A percentile compares a stretch with the other conserved stretches of the same genome.
Conservation (phyloP, 2,329 filamentous ascomycete species). For the Fusarium xylarioides region DNA sequence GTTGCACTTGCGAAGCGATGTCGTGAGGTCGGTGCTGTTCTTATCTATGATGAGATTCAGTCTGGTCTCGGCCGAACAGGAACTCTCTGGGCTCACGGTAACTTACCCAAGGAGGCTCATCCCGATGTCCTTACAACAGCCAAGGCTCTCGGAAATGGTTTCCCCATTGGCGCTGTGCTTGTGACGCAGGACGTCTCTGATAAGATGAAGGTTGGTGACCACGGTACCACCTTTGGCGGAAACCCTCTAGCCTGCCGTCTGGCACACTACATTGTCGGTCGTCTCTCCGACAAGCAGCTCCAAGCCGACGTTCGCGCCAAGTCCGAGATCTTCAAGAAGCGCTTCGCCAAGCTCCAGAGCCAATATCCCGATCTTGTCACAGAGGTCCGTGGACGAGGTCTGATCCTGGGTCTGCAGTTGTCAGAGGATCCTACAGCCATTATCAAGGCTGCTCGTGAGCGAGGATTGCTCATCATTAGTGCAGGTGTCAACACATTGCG, state of each 20-base stretch:
- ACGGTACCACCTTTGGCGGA: slow-evolving; percentile 93
- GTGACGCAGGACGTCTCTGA: slow-evolving; percentile 53
- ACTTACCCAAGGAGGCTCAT: slow-evolving; percentile 80
- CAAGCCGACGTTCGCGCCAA: slow-evolving; percentile 76
- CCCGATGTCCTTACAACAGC: slow-evolving; percentile 94
- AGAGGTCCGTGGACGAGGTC: slow-evolving; percentile 82
- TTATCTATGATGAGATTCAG: slow-evolving; percentile 98
- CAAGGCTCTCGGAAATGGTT: slow-evolving; percentile 95
- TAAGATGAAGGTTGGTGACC: slow-evolving; percentile 71
- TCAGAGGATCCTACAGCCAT: slow-evolving; percentile 76
- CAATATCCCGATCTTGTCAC: slow-evolving; percentile 74
- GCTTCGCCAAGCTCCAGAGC: slow-evolving; percentile 58
- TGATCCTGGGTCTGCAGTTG: slow-evolving; percentile 89
- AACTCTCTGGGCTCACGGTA: slow-evolving; percentile 85
- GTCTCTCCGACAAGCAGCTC: slow-evolving; percentile 76
- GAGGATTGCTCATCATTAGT: slow-evolving; percentile 89
- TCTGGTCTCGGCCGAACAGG: slow-evolving; percentile 91
- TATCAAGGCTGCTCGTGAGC: slow-evolving; percentile 85
- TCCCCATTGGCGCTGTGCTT: slow-evolving; percentile 83
- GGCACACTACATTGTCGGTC: slow-evolving; percentile 84
- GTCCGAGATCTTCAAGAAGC: slow-evolving; percentile 58
- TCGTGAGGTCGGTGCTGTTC: slow-evolving; percentile 84
- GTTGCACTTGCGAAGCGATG: slow-evolving; percentile 84
- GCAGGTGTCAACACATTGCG: slow-evolving; percentile 91
- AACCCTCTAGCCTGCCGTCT: slow-evolving; percentile 88